Evolutionary conservation across 1,284 basidiomycete species (phyloP).

Genomic region (Malassezia arunalokei): DNA sequence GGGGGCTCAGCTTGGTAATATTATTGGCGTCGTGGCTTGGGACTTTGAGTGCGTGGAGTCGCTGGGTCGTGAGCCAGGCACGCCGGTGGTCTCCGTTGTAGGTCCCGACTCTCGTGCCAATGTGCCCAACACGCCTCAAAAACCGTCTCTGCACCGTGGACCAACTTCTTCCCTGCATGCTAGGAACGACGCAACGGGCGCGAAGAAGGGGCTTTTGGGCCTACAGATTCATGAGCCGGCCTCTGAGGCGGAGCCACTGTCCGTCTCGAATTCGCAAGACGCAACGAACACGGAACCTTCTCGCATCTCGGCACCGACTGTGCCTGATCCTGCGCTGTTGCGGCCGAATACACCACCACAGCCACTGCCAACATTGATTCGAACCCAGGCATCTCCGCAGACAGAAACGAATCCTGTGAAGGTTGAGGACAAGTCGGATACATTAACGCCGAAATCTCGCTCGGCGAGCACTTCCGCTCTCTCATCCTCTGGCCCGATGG

Average conservation of each 20-base stretch:
- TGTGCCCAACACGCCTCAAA: not conserved
- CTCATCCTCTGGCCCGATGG: not conserved
- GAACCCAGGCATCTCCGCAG: slow-evolving; percentile 25
- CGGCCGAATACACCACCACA: not conserved
- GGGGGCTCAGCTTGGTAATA: slow-evolving; percentile 45
- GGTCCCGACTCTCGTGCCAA: not conserved
- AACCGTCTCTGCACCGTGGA: not conserved
- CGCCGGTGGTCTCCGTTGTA: slow-evolving; percentile 29
- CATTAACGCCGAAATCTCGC: not conserved
- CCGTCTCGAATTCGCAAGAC: not conserved
- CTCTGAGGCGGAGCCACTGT: not conserved
- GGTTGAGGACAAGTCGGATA: not conserved
- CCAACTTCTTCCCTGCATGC: not conserved
- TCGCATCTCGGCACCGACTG: not conserved
- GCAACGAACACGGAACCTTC: not conserved
- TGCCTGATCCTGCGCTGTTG: not conserved
- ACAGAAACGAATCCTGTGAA: not conserved
- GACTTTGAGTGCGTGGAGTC: slow-evolving; percentile 45
- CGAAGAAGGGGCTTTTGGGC: slow-evolving; percentile 4
- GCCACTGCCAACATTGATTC: slow-evolving; percentile 22
- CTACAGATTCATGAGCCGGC: slow-evolving; percentile 5
- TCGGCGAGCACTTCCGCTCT: not conserved
- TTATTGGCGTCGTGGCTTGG: slow-evolving; percentile 47
- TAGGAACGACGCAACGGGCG: not conserved
- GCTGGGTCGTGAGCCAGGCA: slow-evolving; percentile 28